Evolutionary conservation across 2,329 filamentous ascomycete species (phyloP), one percentile per base, ranked within the genome.

Genomic region (Phialocephala subalpina): DNA sequence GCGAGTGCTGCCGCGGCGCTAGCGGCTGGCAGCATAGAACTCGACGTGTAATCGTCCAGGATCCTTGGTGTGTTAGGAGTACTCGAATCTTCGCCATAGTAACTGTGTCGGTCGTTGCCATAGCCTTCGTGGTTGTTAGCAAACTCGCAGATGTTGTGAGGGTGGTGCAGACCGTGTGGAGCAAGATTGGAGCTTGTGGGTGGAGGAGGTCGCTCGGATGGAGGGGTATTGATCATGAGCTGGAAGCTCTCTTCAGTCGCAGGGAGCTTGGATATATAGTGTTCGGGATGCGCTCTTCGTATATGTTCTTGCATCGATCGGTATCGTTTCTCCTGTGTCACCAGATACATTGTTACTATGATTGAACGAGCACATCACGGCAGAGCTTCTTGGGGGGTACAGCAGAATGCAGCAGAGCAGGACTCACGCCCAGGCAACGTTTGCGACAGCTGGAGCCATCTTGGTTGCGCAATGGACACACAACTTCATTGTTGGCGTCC

Each of bases 251-350:
- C 95, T 80, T 97, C 95, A 73, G 95, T 99, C 58, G 96, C 96
- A 72, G 96, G 95, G 74, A 98, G 91, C 87, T 98, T 97, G 58
- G 96, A 90, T 74, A 99, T 97, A 82, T 98, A 98, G 80, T 97
- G 92, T 79, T 97, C 94, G 68, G 95, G 95, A 79, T 99, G 96
- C 73, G 96, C 95, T 80, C 96, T 91, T 75, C 96, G 93, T 76
- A 99, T 98, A 78, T 99, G 96, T 86, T 99, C 96, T 82, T 98
- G 96, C 93, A 99, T 98, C 70, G 95, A 98, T 80, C 96, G 94
- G 83, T 94, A 99, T 73, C 93, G 88, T 82, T 97, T 97, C 83
- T 97, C 93, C 93, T 97, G 81, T 79, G 53, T 65, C 66, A 73
- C 70, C 63, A 69, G 70, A 69, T 66, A 72, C 71, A 66, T 65